Evolutionary conservation across 1,139 yeast genomes (phyloP).

Genomic region (Scheffersomyces titani): DNA sequence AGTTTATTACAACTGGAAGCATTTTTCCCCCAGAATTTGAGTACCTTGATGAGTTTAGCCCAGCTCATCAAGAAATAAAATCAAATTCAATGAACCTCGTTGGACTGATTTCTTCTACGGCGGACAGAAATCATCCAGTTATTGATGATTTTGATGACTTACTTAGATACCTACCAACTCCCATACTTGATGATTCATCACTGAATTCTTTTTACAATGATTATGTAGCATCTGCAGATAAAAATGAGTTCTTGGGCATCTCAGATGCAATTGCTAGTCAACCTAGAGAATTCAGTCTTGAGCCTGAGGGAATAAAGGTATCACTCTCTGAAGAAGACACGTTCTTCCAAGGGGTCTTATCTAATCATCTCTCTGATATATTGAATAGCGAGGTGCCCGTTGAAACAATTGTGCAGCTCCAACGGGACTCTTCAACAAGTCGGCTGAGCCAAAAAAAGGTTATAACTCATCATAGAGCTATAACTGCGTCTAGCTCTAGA

Average conservation of each 20-base stretch:
- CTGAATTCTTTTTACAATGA: neutral
- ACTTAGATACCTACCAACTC: neutral
- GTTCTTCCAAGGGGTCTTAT: neutral
- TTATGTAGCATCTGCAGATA: neutral
- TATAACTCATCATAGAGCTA: neutral
- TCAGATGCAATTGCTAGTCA: neutral
- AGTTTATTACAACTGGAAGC: neutral
- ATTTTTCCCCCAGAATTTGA: neutral
- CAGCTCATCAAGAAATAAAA: neutral
- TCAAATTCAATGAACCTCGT: neutral
- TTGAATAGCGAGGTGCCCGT: neutral
- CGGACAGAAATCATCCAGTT: neutral
- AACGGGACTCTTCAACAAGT: neutral
- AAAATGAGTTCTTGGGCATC: neutral
- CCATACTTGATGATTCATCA: neutral
- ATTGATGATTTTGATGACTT: neutral
- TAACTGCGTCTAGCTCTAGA: neutral
- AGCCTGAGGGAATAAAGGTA: neutral
- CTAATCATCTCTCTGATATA: neutral
- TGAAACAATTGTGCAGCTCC: neutral
- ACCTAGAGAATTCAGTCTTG: neutral
- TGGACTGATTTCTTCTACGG: neutral
- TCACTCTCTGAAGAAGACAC: neutral
- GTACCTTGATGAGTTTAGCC: neutral
- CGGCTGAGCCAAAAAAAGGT: neutral